These are phyloP conservation scores for Plasmodiophora brassicae DNA, from an alignment of 208 protist genomes.

Conservation along the genomic window DNA sequence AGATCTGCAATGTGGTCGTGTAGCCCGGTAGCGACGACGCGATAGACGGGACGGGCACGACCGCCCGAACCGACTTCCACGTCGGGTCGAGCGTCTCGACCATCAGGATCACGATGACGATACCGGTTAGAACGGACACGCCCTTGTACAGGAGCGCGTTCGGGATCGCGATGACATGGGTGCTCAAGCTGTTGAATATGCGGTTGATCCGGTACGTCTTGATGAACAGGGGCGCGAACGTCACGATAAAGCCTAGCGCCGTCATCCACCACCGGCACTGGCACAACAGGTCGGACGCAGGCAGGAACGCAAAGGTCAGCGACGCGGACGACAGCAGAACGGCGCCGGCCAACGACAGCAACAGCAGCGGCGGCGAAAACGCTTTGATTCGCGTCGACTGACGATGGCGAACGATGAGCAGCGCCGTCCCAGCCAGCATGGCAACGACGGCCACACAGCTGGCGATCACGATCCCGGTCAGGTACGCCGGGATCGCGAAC, in stretches of 20 bases:
- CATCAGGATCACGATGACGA: background rate
- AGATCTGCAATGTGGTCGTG: background rate
- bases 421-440: background rate
- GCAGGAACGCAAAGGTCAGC: background rate
- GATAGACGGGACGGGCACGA: background rate
- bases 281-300: background rate
- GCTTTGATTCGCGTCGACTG: background rate
- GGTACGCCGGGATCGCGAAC: too few relatives aligned
- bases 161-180: background rate
- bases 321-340: background rate
- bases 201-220: conserved; percentile 4
- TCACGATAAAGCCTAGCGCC: background rate
- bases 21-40: background rate
- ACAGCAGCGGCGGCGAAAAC: background rate
- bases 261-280: background rate
- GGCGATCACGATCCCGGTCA: background rate
- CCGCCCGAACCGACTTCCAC: background rate
- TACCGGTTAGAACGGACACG: background rate
- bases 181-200: background rate
- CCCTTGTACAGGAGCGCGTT: background rate
- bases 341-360: background rate
- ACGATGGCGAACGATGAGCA: background rate
- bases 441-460: background rate
- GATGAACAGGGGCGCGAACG: background rate
- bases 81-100: background rate